Conservation (phyloP, 2,329 filamentous ascomycete species). For the Fusarium fracticaudum region DNA sequence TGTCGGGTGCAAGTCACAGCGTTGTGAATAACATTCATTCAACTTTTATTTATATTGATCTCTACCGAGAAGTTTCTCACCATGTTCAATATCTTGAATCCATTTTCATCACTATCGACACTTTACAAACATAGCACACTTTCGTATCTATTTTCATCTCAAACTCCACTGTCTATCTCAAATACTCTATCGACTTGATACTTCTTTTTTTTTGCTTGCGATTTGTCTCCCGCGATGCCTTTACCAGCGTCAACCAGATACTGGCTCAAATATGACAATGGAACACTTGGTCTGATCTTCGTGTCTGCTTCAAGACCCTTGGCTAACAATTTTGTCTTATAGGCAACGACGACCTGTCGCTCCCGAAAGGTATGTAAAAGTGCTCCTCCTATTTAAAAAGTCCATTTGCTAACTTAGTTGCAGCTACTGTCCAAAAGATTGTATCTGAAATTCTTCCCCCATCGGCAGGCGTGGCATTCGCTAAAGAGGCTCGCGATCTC, state of each 20-base stretch:
- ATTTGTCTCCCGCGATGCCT: slow-evolving; percentile 22
- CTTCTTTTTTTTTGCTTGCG: background rate
- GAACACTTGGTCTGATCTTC: slow-evolving; percentile 29
- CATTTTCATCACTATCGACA: slow-evolving; percentile 6
- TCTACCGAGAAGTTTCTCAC: background rate
- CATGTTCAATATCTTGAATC: background rate
- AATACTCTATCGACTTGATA: background rate
- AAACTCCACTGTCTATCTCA: background rate
- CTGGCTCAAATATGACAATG: slow-evolving; percentile 41
- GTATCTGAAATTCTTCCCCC: slow-evolving; percentile 91
- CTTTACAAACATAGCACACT: background rate
- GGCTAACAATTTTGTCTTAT: slow-evolving; percentile 47
- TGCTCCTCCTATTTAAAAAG: background rate
- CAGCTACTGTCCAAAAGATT: slow-evolving; percentile 81
- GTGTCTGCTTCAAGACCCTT: background rate
- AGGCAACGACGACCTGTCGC: slow-evolving; percentile 71
- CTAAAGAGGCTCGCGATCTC: slow-evolving; percentile 93
- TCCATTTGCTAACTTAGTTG: slow-evolving; percentile 39
- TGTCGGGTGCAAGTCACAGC: background rate
- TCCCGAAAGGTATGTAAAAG: slow-evolving; percentile 67
- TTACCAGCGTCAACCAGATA: slow-evolving; percentile 41
- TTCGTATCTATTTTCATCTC: slow-evolving; percentile 21
- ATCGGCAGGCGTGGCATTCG: slow-evolving; percentile 81
- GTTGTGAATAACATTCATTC: background rate
- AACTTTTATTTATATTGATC: slow-evolving; percentile 3